Evolutionary conservation across 1,284 basidiomycete genomes (phyloP).

Genomic region (Ceratobasidium sp.): DNA sequence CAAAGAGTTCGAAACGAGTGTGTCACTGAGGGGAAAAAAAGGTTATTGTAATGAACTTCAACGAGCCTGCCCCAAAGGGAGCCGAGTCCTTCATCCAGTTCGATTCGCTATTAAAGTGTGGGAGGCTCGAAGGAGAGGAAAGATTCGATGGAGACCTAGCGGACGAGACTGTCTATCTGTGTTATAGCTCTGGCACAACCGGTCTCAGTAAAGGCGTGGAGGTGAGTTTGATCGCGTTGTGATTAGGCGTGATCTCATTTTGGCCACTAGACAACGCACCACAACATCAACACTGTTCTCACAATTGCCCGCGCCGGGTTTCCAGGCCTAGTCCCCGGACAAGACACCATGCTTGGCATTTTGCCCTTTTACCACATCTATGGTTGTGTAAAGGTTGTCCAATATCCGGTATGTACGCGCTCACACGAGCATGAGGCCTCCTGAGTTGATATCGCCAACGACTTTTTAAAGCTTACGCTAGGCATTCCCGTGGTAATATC

Average conservation of each 20-base stretch:
- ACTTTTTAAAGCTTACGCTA: slow-evolving; percentile 62
- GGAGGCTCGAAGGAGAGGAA: slow-evolving; percentile 61
- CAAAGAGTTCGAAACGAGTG: slow-evolving; percentile 47
- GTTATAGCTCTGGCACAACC: slow-evolving; percentile 74
- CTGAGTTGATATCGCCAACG: no score
- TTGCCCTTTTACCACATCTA: slow-evolving; percentile 72
- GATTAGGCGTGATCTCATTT: neutral
- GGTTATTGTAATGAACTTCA: slow-evolving; percentile 40
- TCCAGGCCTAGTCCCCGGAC: slow-evolving; percentile 53
- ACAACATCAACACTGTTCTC: slow-evolving; percentile 66
- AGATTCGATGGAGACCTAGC: slow-evolving; percentile 61
- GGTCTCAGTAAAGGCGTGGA: slow-evolving; percentile 65
- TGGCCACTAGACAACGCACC: slow-evolving; percentile 66
- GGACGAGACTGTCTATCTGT: slow-evolving; percentile 67
- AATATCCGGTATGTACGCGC: slow-evolving; percentile 7
- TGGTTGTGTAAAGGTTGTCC: slow-evolving; percentile 55
- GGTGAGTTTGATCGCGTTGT: slow-evolving; percentile 48
- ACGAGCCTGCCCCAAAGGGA: slow-evolving; percentile 7
- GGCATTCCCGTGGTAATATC: slow-evolving; percentile 74
- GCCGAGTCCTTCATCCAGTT: slow-evolving; percentile 53
- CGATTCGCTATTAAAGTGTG: slow-evolving; percentile 58
- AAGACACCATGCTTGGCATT: slow-evolving; percentile 66
- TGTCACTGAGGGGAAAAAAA: neutral
- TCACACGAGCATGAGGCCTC: neutral
- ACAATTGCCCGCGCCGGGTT: slow-evolving; percentile 60